Evolutionary conservation across 2,329 filamentous ascomycete species (phyloP), one percentile per base, ranked within the genome.

Genomic region (Sporothrix protearum): DNA sequence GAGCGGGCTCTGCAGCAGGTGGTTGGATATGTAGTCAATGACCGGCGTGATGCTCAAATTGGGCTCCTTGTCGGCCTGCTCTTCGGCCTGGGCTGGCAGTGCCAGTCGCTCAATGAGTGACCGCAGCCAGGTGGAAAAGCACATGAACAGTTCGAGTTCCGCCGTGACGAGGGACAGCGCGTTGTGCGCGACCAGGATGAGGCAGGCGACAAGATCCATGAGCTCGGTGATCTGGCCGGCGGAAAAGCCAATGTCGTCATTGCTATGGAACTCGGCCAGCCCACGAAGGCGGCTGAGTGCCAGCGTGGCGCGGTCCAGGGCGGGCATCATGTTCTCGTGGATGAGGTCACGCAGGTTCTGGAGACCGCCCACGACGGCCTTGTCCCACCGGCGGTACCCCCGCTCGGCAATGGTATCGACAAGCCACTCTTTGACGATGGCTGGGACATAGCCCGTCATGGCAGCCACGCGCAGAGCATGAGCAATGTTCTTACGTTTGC

Each of bases 341-440:
- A 94, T 85, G 14, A 98, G 85, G 69, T 88, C 87, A 67, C 93
- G 88, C 10, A 98, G 85, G 70, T 89, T 91, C 73, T 92, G 89
- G 25, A 97, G 90, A 0, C 94, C 93, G 3, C 89, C 88, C 1
- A 88, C 86, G 1, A 96, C 91, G 6, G 92, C 91, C 77, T 95
- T 96, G 74, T 98, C 94, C 96, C 96, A 99, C 66, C 96, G 86
- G 80, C 97, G 97, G 76, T 97, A 92, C 0, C 94, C 94, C 91
- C 96, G 68, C 78, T 96, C 93, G 8, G 89, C 88, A 39, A 97
- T 82, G 75, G 92, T 91, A 77, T 97, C 93, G 4, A 94, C 88
- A 1, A 99, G 85, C 91, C 96, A 99, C 78, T 97, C 94, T 72
- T 89, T 90, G 70, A 98, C 84, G 25, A 88, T 86, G 10, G 88